A percentile compares a stretch with the other conserved stretches of the same genome.
Conservation (phyloP, 78 protist genomes). For the Dictyostelium brefeldianum region DNA sequence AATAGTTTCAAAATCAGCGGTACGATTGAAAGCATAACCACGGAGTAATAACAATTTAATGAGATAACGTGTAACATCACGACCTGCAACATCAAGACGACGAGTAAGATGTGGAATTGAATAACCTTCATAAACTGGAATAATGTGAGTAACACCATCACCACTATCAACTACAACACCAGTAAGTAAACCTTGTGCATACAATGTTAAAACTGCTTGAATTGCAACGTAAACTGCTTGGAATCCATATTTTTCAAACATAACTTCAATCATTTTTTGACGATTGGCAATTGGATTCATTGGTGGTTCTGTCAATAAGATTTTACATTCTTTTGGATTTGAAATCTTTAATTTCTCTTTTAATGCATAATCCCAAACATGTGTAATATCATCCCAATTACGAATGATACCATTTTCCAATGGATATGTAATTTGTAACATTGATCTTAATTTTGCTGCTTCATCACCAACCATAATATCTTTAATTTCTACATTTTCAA, state of each 20-base stretch:
- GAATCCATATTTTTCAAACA: constrained; percentile 98
- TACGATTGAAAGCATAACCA: constrained; percentile 98
- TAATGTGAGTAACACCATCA: constrained; percentile 99
- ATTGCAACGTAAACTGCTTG: constrained; percentile 90
- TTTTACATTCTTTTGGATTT: constrained; percentile 91
- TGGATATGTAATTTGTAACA: constrained; percentile 96
- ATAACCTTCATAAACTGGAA: constrained; percentile 99
- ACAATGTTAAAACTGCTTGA: constrained; percentile 98
- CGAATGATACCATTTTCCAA: constrained; percentile 98
- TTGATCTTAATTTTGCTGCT: constrained; percentile 86
- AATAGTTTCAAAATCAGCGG: constrained; percentile 99
- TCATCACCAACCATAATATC: constrained; percentile 99
- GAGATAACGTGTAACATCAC: constrained; percentile 92
- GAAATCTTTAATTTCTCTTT: constrained; percentile 91
- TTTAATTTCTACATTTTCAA: constrained; percentile 88
- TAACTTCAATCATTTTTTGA: constrained; percentile 90
- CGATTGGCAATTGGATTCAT: constrained; percentile 92
- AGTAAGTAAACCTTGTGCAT: constrained; percentile 96
- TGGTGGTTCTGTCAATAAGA: constrained; percentile 99
- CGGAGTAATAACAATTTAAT: constrained; percentile 96
- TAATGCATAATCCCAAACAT: constrained; percentile 97
- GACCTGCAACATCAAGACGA: constrained; percentile 99
- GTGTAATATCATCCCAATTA: constrained; percentile 93
- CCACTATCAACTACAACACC: constrained; percentile 99
- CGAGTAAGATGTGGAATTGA: constrained; percentile 92